Evolutionary conservation across 495 filamentous ascomycete genomes (phyloP).

Genomic region (Sabuloglossum arenarium): DNA sequence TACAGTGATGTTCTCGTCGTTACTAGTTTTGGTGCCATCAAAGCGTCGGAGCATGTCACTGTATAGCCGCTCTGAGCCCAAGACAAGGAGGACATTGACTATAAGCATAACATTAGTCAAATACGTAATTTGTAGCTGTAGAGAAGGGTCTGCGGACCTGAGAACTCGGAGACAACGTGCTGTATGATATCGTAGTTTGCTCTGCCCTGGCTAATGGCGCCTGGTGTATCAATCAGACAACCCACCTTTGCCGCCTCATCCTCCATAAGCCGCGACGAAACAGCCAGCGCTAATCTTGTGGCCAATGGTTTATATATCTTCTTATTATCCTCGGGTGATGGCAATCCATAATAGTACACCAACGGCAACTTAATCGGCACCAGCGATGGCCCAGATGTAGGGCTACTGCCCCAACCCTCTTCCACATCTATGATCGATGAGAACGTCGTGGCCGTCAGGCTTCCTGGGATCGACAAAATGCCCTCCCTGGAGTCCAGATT

Average conservation of each 20-base stretch:
- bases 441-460: conserved; percentile 63
- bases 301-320: conserved; percentile 51
- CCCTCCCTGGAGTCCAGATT: conserved; percentile 77
- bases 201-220: conserved; percentile 38
- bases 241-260: conserved; percentile 53
- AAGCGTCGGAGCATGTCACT: conserved; percentile 59
- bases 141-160: conserved; percentile 24
- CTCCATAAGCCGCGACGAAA: conserved; percentile 57
- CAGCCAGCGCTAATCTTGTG: conserved; percentile 59
- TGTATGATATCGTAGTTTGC: conserved; percentile 51
- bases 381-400: conserved; percentile 70
- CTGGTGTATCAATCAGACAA: conserved; percentile 72
- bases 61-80: conserved; percentile 68
- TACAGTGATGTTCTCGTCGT: conserved; percentile 44
- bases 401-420: conserved; percentile 78
- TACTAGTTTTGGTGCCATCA: conserved; percentile 35
- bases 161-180: conserved; percentile 76
- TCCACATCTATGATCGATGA: conserved; percentile 72
- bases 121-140: background rate
- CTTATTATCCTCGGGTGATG: conserved; percentile 52
- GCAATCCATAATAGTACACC: conserved; percentile 73
- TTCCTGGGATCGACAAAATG: conserved; percentile 68
- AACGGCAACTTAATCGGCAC: conserved; percentile 81
- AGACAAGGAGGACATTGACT: conserved; percentile 61
- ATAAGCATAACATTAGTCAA: conserved; percentile 1